phyloP scores from a whole-genome alignment of 208 protist species.

The Leishmania braziliensis region DNA sequence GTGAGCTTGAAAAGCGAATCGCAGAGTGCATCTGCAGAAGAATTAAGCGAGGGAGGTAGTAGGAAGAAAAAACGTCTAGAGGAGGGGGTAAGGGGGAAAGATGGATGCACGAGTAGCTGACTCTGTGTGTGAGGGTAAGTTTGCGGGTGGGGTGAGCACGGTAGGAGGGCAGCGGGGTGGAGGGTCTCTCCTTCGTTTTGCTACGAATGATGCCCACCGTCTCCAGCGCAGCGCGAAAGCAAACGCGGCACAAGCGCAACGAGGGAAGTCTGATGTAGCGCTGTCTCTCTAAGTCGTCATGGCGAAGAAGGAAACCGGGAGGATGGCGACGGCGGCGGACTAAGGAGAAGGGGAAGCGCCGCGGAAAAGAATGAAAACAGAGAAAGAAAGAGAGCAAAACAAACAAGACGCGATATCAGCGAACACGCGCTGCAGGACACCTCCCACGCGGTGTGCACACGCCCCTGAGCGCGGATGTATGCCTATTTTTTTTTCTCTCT shows the following conservation, averaged over 20 bases:
- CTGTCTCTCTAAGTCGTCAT: no score
- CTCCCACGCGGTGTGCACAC: no score
- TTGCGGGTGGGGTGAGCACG: neutral
- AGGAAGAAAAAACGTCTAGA: no score
- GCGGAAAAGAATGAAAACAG: neutral
- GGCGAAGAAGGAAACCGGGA: no score
- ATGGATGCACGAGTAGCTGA: neutral
- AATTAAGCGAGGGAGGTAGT: neutral
- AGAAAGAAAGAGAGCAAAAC: slow-evolving; percentile 5
- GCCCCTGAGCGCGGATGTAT: no score
- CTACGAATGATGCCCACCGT: neutral
- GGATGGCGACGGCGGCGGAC: neutral
- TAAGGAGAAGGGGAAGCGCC: neutral
- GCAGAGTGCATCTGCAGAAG: slow-evolving; percentile 1
- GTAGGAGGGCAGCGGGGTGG: no score
- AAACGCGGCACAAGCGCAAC: neutral
- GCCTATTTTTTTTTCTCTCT: no score
- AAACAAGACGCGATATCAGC: neutral
- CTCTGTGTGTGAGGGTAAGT: neutral
- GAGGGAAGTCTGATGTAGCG: no score
- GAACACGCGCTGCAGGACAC: no score
- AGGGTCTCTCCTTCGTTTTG: no score
- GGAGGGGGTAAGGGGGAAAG: neutral
- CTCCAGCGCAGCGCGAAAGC: neutral
- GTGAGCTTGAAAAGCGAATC: slow-evolving; percentile 27